A percentile compares a stretch with the other conserved stretches of the same genome.
Conservation (phyloP, 495 filamentous ascomycete species). For the Penicillium argentinense region DNA sequence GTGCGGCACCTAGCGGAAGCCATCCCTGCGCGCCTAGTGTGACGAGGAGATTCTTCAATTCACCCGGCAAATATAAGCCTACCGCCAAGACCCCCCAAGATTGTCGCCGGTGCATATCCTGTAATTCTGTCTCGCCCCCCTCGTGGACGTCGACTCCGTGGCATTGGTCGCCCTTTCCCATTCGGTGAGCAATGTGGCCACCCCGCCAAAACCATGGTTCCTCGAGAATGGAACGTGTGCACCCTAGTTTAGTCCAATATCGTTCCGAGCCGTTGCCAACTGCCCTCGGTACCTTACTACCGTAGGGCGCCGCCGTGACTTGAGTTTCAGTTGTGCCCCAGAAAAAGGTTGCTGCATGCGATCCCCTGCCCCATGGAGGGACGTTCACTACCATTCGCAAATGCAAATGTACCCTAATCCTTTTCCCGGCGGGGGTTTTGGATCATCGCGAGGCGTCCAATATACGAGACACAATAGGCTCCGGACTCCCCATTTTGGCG, state of each 20-base stretch:
- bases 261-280: constrained; percentile 5
- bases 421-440: neutral
- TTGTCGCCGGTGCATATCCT: constrained; percentile 15
- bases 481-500: constrained; percentile 7
- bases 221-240: neutral
- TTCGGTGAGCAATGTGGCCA: constrained; percentile 7
- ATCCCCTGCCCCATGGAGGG: neutral
- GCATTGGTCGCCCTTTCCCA: constrained; percentile 1
- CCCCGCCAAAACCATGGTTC: constrained; percentile 12
- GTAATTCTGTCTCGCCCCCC: constrained; percentile 11
- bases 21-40: neutral
- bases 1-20: neutral
- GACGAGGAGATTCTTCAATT: neutral
- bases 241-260: neutral
- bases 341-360: neutral
- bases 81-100: constrained; percentile 23
- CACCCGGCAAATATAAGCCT: constrained; percentile 27
- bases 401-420: too few relatives aligned
- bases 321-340: neutral
- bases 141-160: constrained; percentile 8
- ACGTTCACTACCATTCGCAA: too few relatives aligned
- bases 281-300: constrained; percentile 2
- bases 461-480: constrained; percentile 13
- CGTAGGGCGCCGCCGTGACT: neutral
- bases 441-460: constrained; percentile 19